Evolutionary conservation across 352 stramenopile species (phyloP).

Genomic region (Nothophytophthora sp.): DNA sequence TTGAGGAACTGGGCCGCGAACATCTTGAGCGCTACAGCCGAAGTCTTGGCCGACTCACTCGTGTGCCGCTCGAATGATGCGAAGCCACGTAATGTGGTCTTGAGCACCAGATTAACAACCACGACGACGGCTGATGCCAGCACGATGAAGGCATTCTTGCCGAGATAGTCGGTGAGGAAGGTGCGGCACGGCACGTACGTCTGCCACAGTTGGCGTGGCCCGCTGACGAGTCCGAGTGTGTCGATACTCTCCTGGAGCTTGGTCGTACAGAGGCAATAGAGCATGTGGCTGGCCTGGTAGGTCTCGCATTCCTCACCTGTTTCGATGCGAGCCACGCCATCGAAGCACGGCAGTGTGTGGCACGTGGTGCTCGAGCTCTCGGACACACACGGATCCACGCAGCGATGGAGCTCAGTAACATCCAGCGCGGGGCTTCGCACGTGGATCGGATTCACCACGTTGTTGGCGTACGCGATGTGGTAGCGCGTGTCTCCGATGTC

Average conservation of each 20-base stretch:
- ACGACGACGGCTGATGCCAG: constrained; percentile 68
- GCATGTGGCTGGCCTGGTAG: constrained; percentile 59
- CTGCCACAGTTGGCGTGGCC: constrained; percentile 55
- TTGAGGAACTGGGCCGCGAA: constrained; percentile 84
- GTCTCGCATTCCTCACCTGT: constrained; percentile 49
- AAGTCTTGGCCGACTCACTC: constrained; percentile 82
- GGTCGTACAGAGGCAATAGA: constrained; percentile 75
- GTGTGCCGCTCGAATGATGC: constrained; percentile 72
- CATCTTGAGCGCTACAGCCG: constrained; percentile 76
- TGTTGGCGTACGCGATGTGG: constrained; percentile 68
- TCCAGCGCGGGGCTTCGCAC: constrained; percentile 4
- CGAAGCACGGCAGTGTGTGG: constrained; percentile 69
- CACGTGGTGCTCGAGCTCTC: constrained; percentile 54
- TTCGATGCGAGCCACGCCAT: constrained; percentile 31
- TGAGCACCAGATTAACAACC: constrained; percentile 77
- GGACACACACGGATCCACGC: constrained; percentile 59
- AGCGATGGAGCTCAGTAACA: constrained; percentile 30
- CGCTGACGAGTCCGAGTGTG: constrained; percentile 48
- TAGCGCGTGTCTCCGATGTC: constrained; percentile 33
- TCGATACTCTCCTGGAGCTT: constrained; percentile 49
- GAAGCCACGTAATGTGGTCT: constrained; percentile 66
- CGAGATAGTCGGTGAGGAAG: constrained; percentile 72
- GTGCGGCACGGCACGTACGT: constrained; percentile 51
- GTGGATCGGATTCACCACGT: constrained; percentile 40
- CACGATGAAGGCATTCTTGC: constrained; percentile 70